Evolutionary conservation across 2,329 filamentous ascomycete genomes (phyloP).

Genomic region (Cladosporium sp.): DNA sequence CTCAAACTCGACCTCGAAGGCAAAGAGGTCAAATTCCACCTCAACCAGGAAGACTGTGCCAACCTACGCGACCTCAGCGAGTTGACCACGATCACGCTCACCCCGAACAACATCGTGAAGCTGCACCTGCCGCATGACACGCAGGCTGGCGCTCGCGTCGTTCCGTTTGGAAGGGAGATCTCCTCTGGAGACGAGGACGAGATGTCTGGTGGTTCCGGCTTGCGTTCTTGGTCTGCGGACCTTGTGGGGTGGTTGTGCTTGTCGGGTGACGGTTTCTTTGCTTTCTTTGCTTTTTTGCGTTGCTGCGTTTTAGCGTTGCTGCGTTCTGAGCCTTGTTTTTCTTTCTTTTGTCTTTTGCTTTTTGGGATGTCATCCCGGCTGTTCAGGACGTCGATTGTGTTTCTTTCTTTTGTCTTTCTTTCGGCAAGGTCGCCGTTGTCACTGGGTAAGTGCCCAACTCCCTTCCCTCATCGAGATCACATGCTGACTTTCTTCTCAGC

Average conservation of each 20-base stretch:
- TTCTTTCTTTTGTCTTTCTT: slow-evolving; percentile 57
- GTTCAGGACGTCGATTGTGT: slow-evolving; percentile 29
- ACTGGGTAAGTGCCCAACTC: slow-evolving; percentile 54
- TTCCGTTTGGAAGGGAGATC: too few species aligned
- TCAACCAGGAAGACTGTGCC: neutral
- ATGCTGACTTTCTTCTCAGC: slow-evolving; percentile 24
- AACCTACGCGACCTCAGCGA: neutral
- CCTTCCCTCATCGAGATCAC: neutral
- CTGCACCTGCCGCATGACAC: neutral
- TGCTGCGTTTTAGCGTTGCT: too few species aligned
- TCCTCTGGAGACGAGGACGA: too few species aligned
- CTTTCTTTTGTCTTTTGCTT: too few species aligned
- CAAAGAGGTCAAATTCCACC: neutral
- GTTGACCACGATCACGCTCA: neutral
- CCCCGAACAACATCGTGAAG: neutral
- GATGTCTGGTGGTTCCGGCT: too few species aligned
- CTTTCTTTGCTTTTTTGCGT: too few species aligned
- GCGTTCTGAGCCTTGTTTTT: too few species aligned
- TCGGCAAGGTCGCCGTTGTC: slow-evolving; percentile 66
- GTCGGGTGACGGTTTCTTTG: too few species aligned
- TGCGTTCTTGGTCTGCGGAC: too few species aligned
- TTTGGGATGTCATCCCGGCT: slow-evolving; percentile 24
- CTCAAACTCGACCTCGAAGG: neutral
- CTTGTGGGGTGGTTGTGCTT: too few species aligned
- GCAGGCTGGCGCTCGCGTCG: too few species aligned